phyloP scores from a whole-genome alignment of 2,329 filamentous ascomycete genomes.

The Fusarium guadeloupense region DNA sequence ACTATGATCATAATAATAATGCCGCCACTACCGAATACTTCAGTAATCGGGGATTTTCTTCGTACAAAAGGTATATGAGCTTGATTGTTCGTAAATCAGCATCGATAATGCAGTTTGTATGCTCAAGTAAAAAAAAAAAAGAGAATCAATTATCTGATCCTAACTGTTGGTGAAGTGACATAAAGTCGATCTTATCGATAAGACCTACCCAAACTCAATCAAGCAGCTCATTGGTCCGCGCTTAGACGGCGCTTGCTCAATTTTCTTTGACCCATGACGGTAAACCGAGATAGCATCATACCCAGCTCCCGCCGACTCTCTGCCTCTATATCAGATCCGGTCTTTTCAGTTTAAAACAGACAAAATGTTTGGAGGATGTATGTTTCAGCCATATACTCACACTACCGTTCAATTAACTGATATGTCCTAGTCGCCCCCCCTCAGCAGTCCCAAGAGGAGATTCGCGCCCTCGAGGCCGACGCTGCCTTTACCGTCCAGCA shows the following conservation, averaged over 20 bases:
- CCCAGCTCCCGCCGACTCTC: conserved; percentile 12
- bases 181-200: conserved; percentile 34
- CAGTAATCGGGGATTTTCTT: too few species aligned
- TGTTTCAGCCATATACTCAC: conserved; percentile 36
- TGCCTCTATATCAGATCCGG: conserved; percentile 3
- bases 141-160: too few species aligned
- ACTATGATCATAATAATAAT: too few species aligned
- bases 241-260: conserved; percentile 24
- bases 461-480: conserved; percentile 73
- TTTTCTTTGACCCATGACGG: conserved; percentile 36
- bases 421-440: conserved; percentile 68
- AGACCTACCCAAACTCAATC: conserved; percentile 49
- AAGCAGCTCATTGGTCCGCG: conserved; percentile 27
- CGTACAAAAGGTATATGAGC: too few species aligned
- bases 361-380: conserved; percentile 73
- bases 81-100: too few species aligned
- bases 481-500: conserved; percentile 74
- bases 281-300: conserved; percentile 43
- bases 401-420: conserved; percentile 28
- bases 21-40: too few species aligned
- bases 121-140: too few species aligned
- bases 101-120: too few species aligned
- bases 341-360: background rate
- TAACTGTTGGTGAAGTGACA: conserved; percentile 3
- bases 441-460: conserved; percentile 74